Conservation (phyloP, 108 stramenopile species). For the Nannochloropsis gaditana region DNA sequence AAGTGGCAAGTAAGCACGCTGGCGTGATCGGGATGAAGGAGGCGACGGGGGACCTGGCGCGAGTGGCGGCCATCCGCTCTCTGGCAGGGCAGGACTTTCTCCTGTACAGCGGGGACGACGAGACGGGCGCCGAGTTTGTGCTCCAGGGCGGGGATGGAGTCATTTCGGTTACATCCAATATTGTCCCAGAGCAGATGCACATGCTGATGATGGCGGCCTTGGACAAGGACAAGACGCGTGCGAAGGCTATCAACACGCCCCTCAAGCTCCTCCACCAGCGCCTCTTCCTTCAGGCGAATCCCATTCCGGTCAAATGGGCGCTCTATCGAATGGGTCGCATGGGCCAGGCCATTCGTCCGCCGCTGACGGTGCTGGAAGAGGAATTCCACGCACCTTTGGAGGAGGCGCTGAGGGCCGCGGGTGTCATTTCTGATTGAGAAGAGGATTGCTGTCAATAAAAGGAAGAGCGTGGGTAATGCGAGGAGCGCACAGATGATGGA, state of each 20-base stretch:
- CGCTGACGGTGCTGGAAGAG: constrained; percentile 38
- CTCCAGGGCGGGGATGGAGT: constrained; percentile 78
- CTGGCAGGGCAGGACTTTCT: constrained; percentile 58
- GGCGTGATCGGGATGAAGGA: constrained; percentile 71
- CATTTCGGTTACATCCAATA: constrained; percentile 79
- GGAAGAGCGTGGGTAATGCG: too few relatives aligned
- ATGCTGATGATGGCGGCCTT: constrained; percentile 62
- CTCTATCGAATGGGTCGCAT: constrained; percentile 44
- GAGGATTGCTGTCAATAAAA: too few relatives aligned
- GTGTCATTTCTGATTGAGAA: neutral
- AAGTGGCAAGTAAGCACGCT: constrained; percentile 59
- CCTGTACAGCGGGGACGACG: constrained; percentile 82
- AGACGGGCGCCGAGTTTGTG: constrained; percentile 68
- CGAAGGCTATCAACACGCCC: constrained; percentile 60
- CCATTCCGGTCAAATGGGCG: constrained; percentile 68
- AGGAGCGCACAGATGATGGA: too few relatives aligned
- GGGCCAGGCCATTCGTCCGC: constrained; percentile 34
- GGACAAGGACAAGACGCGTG: constrained; percentile 55
- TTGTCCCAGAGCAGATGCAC: constrained; percentile 64
- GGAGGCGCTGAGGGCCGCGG: constrained; percentile 39
- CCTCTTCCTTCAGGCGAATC: constrained; percentile 73
- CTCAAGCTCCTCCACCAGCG: constrained; percentile 61
- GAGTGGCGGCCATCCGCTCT: constrained; percentile 57
- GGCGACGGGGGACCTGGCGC: constrained; percentile 59
- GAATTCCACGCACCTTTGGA: constrained; percentile 34